Percentiles rank a stretch among this genome's conserved stretches.
Conservation (phyloP, 805 yeast genomes). For the Ogataea saltuana region DNA sequence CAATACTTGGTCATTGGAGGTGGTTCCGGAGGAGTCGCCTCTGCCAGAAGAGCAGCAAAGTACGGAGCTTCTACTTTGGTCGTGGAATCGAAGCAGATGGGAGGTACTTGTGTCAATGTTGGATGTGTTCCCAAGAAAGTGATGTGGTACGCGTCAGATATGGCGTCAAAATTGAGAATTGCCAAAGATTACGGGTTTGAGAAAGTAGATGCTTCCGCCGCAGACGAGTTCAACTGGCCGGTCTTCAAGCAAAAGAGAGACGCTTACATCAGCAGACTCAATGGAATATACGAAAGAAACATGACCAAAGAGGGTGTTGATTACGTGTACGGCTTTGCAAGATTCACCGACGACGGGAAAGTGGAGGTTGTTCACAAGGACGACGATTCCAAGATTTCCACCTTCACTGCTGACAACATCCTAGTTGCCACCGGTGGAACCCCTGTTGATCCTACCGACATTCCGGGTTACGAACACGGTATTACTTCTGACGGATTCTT, state of each 20-base stretch:
- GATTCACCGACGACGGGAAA: constrained; percentile 65
- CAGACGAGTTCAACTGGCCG: constrained; percentile 77
- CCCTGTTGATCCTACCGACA: constrained; percentile 65
- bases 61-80: constrained; percentile 87
- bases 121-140: constrained; percentile 99
- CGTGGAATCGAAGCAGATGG: constrained; percentile 79
- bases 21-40: constrained; percentile 99
- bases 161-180: constrained; percentile 72
- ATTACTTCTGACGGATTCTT: constrained; percentile 91
- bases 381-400: constrained; percentile 47
- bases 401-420: constrained; percentile 76
- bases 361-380: constrained; percentile 78
- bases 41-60: constrained; percentile 93
- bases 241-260: constrained; percentile 84
- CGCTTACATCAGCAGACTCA: constrained; percentile 82
- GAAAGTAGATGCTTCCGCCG: constrained; percentile 52
- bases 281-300: constrained; percentile 91
- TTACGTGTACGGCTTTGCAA: constrained; percentile 81
- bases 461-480: constrained; percentile 83
- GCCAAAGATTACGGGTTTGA: constrained; percentile 83
- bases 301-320: constrained; percentile 88
- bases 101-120: constrained; percentile 98
- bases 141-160: constrained; percentile 96
- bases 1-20: constrained; percentile 97
- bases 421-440: constrained; percentile 94